Conservation (phyloP, 23 red algal species). For the Gracilaria domingensis region DNA sequence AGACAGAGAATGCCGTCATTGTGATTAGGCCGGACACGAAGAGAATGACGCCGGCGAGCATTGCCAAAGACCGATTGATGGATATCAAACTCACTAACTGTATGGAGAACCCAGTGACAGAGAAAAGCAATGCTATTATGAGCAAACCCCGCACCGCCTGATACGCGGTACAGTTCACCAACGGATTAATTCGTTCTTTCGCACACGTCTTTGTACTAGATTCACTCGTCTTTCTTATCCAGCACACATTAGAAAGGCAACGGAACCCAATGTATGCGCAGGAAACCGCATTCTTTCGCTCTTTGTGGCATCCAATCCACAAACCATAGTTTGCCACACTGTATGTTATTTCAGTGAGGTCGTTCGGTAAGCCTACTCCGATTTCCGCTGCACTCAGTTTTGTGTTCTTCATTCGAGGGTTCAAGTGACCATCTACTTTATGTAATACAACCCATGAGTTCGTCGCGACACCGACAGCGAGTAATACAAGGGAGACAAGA, state of each 20-base stretch:
- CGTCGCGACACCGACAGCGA: slow-evolving; percentile 69
- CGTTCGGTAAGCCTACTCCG: slow-evolving; percentile 32
- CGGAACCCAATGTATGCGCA: slow-evolving; percentile 75
- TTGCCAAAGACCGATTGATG: slow-evolving; percentile 59
- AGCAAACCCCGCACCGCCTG: slow-evolving; percentile 65
- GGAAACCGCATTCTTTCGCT: slow-evolving; percentile 51
- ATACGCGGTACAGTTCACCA: slow-evolving; percentile 54
- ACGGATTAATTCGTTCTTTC: slow-evolving; percentile 20
- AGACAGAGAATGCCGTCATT: slow-evolving; percentile 72
- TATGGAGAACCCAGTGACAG: slow-evolving; percentile 55
- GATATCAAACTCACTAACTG: slow-evolving; percentile 65
- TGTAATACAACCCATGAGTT: slow-evolving; percentile 70
- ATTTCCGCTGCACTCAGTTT: slow-evolving; percentile 44
- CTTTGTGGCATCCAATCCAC: slow-evolving; percentile 79
- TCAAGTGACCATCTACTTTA: slow-evolving; percentile 25
- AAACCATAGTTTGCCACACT: slow-evolving; percentile 67
- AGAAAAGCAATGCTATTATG: slow-evolving; percentile 25
- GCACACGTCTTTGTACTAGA: slow-evolving; percentile 62
- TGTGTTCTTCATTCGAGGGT: slow-evolving; percentile 53
- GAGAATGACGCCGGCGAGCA: slow-evolving; percentile 54
- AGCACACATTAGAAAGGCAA: slow-evolving; percentile 77
- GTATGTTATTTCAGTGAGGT: slow-evolving; percentile 60
- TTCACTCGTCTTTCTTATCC: slow-evolving; percentile 68
- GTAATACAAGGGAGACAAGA: slow-evolving; percentile 64
- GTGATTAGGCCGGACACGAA: slow-evolving; percentile 51